These are phyloP conservation scores for Pythium dissimile DNA, from an alignment of 352 stramenopile genomes.

Conservation along the genomic window DNA sequence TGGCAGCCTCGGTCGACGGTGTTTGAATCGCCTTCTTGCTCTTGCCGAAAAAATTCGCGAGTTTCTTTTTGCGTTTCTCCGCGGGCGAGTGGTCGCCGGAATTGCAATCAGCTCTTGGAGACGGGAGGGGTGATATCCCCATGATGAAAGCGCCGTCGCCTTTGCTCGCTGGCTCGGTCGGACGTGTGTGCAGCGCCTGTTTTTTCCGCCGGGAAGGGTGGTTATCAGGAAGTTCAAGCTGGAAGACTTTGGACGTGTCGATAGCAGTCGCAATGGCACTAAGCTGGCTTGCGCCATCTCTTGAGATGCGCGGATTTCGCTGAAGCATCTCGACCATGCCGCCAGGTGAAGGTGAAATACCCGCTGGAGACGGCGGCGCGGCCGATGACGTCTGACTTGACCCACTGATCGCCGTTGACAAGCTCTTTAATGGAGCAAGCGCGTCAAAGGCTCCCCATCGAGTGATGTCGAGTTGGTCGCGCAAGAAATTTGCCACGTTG, in stretches of 20 bases:
- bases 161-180: neutral
- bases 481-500: conserved; percentile 81
- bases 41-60: conserved; percentile 4
- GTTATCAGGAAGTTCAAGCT: conserved; percentile 41
- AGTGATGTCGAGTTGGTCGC: conserved; percentile 71
- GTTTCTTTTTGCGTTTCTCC: conserved; percentile 7
- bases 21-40: conserved; percentile 8
- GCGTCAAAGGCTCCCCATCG: conserved; percentile 68
- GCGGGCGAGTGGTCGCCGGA: neutral
- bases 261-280: too few species aligned
- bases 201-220: conserved; percentile 45
- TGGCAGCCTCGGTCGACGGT: neutral
- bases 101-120: neutral
- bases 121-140: neutral
- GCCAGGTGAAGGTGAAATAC: conserved; percentile 4
- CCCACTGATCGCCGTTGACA: conserved; percentile 31
- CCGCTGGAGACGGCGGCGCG: neutral
- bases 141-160: neutral
- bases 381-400: neutral
- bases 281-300: neutral
- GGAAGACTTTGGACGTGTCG: conserved; percentile 32
- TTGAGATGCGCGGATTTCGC: conserved; percentile 17
- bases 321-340: conserved; percentile 19
- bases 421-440: conserved; percentile 54
- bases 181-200: conserved; percentile 3